Conservation (phyloP, 495 filamentous ascomycete genomes). For the Aspergillus heteromorphus region DNA sequence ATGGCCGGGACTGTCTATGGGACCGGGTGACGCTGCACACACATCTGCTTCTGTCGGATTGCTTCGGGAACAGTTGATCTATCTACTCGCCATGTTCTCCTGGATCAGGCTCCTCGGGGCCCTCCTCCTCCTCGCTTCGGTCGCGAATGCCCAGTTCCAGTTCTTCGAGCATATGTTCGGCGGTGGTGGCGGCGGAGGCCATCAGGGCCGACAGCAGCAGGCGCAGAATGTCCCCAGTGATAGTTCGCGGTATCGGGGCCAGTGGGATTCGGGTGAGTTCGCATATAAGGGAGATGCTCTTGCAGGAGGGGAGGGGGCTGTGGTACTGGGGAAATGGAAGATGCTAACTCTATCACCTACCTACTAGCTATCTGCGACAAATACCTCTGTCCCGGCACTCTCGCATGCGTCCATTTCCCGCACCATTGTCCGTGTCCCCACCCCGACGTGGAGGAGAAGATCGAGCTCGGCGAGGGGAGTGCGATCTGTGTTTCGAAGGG, state of each 20-base stretch:
- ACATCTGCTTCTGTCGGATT: no score
- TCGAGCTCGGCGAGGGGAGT: conserved; percentile 78
- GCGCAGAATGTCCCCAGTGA: conserved; percentile 76
- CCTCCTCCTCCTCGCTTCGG: conserved; percentile 44
- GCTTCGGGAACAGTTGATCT: no score
- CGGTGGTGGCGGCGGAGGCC: conserved; percentile 40
- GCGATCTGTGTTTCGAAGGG: conserved; percentile 77
- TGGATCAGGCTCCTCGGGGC: conserved; percentile 28
- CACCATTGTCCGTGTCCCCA: conserved; percentile 91
- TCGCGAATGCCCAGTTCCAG: conserved; percentile 67
- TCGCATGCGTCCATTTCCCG: conserved; percentile 87
- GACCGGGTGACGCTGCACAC: no score
- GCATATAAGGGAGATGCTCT: no score
- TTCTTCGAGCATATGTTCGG: conserved; percentile 87
- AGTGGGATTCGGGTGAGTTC: conserved; percentile 58
- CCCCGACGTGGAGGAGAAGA: conserved; percentile 76
- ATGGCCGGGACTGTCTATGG: no score
- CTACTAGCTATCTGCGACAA: conserved; percentile 66
- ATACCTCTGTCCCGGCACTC: conserved; percentile 86
- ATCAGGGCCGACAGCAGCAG: conserved; percentile 55
- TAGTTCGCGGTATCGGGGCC: conserved; percentile 65
- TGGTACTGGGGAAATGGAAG: background rate
- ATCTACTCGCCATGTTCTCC: conserved; percentile 23
- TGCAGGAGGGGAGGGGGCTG: no score
- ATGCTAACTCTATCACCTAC: conserved; percentile 2